Evolutionary conservation across 208 protist genomes (phyloP), one percentile per base, ranked within the genome.

Genomic region (Phytomonas francai): DNA sequence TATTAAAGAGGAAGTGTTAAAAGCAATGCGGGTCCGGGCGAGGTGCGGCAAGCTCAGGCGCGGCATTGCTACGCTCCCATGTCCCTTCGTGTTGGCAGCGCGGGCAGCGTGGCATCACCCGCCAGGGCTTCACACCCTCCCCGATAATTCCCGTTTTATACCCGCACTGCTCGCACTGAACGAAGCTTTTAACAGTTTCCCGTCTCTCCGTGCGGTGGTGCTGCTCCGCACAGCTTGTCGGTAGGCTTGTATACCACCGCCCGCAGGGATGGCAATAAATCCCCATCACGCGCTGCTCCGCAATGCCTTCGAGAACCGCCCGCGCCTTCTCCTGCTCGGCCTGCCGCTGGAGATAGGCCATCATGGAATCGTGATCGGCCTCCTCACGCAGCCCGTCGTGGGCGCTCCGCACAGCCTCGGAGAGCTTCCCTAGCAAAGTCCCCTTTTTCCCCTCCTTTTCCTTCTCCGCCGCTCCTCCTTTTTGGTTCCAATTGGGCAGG

Each of bases 81-180:
- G 74, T 36, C 22, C 65, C 74, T 36, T 77, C 67, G 39, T 77
- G 68, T 30, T 70, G 80, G 54, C 88, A 94, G 27, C 84, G 80
- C 32, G 88, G 88, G 29, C 88, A 94, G 6, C 70, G 45, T 31
- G 85, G 85, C 59, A 89, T 74, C n/a, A 89, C 59, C 63, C 78
- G 80, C 74, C 69, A 84, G 0, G 85, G 78, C 27, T 75, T 71
- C n/a, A 36, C 28, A 49, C 75, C 75, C 31, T 91, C 78, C 8
- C 88, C 88, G 33, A 94, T 70, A 19, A 91, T 62, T 54, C 78
- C 85, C 11, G 82, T 91, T 70, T 89, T 91, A 77, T 91, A 89
- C 31, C 59, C 39, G 73, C 88, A 94, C 65, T 86, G 77, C 54
- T 83, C 78, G 70, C 88, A 94, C 70, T 84, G 73, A 70, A 90